These are phyloP conservation scores for Claviceps digitariae DNA, from an alignment of 2,329 filamentous ascomycete species.

Conservation along the genomic window DNA sequence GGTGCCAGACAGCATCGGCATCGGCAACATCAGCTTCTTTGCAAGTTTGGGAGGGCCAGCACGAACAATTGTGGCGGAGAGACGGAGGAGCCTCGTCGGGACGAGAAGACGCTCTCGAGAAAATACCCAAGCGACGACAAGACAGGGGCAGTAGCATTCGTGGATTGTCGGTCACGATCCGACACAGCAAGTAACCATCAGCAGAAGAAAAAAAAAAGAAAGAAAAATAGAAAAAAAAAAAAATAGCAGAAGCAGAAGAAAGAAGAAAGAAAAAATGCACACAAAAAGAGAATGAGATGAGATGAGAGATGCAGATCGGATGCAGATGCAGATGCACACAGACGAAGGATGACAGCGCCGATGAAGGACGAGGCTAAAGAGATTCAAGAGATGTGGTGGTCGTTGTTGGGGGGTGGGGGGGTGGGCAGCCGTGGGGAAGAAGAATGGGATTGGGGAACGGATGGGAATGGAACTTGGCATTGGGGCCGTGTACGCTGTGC, in stretches of 20 bases:
- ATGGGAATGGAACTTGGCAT: no score
- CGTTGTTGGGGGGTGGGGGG: no score
- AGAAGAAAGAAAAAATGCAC: no score
- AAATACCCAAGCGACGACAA: not conserved
- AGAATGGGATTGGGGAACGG: not conserved
- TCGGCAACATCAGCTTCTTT: not conserved
- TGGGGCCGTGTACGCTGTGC: no score
- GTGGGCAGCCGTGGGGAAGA: not conserved
- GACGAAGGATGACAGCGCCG: no score
- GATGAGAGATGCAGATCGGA: no score
- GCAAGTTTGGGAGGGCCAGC: not conserved
- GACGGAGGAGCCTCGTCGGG: not conserved
- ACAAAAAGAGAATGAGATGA: no score
- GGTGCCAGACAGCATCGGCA: not conserved
- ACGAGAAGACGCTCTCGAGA: not conserved
- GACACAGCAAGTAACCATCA: no score
- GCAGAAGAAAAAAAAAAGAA: not conserved
- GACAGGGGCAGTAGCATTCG: not conserved
- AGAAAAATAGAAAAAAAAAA: no score
- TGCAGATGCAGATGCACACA: no score
- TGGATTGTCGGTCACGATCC: not conserved
- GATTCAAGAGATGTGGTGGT: not conserved
- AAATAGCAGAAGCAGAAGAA: no score
- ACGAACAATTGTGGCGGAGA: not conserved
- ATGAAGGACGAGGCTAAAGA: not conserved